These are phyloP conservation scores for Cucurbitaria berberidis DNA, from an alignment of 2,329 filamentous ascomycete genomes.

Conservation along the genomic window DNA sequence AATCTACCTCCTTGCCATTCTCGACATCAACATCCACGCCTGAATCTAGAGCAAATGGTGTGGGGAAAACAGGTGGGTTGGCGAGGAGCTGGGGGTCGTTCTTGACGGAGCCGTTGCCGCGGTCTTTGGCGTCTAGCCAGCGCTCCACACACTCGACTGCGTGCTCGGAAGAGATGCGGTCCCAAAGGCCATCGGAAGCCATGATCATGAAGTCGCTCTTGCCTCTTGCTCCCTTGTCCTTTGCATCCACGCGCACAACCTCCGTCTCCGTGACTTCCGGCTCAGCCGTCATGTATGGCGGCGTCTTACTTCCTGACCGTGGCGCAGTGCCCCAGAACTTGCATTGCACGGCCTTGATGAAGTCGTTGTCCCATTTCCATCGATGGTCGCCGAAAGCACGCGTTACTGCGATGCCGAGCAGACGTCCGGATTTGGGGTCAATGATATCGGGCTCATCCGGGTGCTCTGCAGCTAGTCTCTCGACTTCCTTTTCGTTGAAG, in stretches of 20 bases:
- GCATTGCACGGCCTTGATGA: conserved; percentile 53
- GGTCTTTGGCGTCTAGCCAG: conserved; percentile 58
- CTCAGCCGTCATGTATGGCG: conserved; percentile 72
- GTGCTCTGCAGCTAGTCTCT: conserved; percentile 62
- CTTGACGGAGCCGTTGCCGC: conserved; percentile 24
- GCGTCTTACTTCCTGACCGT: conserved; percentile 57
- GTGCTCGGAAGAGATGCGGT: conserved; percentile 63
- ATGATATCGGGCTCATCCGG: conserved; percentile 67
- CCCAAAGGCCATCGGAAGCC: conserved; percentile 72
- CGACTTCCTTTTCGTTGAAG: conserved; percentile 64
- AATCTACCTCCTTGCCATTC: conserved; percentile 47
- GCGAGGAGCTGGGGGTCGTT: conserved; percentile 20
- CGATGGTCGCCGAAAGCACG: conserved; percentile 72
- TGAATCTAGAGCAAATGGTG: conserved; percentile 29
- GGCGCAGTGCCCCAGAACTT: conserved; percentile 59
- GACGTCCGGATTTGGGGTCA: conserved; percentile 59
- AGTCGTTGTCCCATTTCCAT: conserved; percentile 68
- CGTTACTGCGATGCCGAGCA: conserved; percentile 67
- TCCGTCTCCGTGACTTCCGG: conserved; percentile 66
- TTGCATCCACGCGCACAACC: conserved; percentile 51
- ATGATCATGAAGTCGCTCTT: conserved; percentile 66
- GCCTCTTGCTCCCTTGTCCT: not conserved
- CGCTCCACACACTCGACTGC: conserved; percentile 63
- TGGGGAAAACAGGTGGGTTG: conserved; percentile 13
- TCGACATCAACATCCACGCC: conserved; percentile 43